phyloP scores from a whole-genome alignment of 768 basidiomycete genomes.

The Daedaleopsis sinensis region DNA sequence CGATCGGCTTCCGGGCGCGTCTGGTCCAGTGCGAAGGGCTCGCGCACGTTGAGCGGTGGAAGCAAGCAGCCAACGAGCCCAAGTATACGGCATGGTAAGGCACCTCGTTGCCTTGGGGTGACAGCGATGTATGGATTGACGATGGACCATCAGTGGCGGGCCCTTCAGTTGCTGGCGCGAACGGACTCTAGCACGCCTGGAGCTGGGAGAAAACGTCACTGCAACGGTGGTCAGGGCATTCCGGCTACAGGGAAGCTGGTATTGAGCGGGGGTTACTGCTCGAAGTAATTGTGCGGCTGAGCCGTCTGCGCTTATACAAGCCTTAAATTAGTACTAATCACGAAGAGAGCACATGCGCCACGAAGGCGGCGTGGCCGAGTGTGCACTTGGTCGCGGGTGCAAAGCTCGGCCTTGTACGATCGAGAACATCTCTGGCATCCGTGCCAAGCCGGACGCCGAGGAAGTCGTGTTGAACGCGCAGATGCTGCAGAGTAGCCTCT shows the following conservation, averaged over 20 bases:
- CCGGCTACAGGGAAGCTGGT: neutral
- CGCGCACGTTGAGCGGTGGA: neutral
- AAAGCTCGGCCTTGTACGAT: neutral
- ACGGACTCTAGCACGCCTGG: neutral
- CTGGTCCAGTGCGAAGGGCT: neutral
- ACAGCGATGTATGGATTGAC: neutral
- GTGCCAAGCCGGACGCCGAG: neutral
- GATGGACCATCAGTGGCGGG: neutral
- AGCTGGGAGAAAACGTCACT: neutral
- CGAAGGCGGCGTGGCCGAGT: neutral
- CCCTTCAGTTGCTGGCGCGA: neutral
- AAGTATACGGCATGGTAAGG: neutral
- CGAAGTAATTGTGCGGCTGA: neutral
- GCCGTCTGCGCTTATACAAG: neutral
- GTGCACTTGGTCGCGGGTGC: neutral
- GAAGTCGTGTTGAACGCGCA: neutral
- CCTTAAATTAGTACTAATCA: neutral
- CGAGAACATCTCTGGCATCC: neutral
- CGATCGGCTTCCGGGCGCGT: too few relatives aligned
- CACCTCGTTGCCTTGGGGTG: neutral
- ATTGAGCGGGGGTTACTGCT: neutral
- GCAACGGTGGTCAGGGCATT: neutral
- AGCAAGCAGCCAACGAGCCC: neutral
- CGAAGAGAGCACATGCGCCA: neutral
- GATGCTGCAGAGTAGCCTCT: neutral